phyloP scores from a whole-genome alignment of 73 alveolate genomes.

The Paramecium pentaurelia region DNA sequence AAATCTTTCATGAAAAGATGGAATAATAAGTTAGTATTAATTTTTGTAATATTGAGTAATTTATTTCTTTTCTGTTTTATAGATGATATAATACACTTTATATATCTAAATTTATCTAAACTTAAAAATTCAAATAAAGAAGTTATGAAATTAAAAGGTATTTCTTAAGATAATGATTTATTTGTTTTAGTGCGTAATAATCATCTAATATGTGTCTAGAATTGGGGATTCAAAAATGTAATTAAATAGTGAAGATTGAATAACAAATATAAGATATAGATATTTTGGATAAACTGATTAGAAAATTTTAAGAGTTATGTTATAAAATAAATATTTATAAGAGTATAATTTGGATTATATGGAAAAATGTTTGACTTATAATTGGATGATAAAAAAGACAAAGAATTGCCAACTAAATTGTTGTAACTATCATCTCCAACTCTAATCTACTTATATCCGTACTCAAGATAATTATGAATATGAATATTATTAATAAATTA shows the following conservation, averaged over 20 bases:
- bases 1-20: not conserved
- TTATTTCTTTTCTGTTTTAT: not conserved
- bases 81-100: not conserved
- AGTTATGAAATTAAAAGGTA: not conserved
- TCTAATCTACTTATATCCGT: not conserved
- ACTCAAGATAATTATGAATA: constrained; percentile 6
- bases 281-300: not conserved
- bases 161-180: not conserved
- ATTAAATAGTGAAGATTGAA: not conserved
- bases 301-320: not conserved
- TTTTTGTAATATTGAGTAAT: not conserved
- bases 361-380: not conserved
- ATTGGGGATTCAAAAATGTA: constrained; percentile 9
- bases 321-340: not conserved
- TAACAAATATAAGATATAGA: not conserved
- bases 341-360: not conserved
- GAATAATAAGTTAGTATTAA: not conserved
- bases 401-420: not conserved
- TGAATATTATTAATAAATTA: not conserved
- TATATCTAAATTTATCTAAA: not conserved
- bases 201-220: not conserved
- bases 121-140: not conserved
- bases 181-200: not conserved
- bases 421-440: not conserved
- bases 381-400: not conserved